These are phyloP conservation scores for Apophysomyces trapeziformis DNA, from an alignment of 371 early-diverging fungal genomes.

Conservation along the genomic window DNA sequence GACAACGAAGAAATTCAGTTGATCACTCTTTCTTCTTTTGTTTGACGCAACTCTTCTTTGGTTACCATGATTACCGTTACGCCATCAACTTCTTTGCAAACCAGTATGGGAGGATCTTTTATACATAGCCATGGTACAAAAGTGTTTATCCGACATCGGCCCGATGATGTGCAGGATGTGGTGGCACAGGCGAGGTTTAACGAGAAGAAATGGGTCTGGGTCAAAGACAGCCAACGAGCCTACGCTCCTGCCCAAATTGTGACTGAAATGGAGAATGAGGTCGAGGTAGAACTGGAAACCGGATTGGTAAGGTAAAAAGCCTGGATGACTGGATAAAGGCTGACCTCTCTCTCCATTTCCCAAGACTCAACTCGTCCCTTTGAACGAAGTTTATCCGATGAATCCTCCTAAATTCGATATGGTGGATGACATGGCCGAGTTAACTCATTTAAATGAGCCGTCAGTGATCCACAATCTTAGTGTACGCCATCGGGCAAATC, in stretches of 20 bases:
- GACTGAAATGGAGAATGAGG: constrained; percentile 65
- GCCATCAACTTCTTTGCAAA: neutral
- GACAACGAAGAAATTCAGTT: neutral
- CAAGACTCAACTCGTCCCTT: constrained; percentile 67
- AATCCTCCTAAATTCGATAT: constrained; percentile 99
- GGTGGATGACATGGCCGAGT: constrained; percentile 98
- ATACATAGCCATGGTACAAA: constrained; percentile 54
- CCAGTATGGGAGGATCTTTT: constrained; percentile 41
- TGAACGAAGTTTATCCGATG: constrained; percentile 91
- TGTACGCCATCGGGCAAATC: constrained; percentile 86
- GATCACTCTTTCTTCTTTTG: neutral
- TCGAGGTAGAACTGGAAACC: constrained; percentile 74
- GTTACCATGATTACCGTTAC: neutral
- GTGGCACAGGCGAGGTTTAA: constrained; percentile 79
- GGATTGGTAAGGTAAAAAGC: constrained; percentile 60
- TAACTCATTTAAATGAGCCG: constrained; percentile 98
- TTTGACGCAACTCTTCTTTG: neutral
- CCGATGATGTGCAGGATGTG: constrained; percentile 63
- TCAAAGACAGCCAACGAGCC: constrained; percentile 88
- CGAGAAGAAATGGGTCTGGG: constrained; percentile 96
- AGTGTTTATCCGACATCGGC: constrained; percentile 40
- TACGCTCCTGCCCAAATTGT: constrained; percentile 87
- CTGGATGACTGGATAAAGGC: neutral
- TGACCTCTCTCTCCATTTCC: no score
- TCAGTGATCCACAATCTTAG: constrained; percentile 97